A percentile compares a stretch with the other conserved stretches of the same genome.
These are phyloP conservation scores for Dichotomopilus funicola DNA, from an alignment of 2,329 filamentous ascomycete genomes.

Conservation along the genomic window DNA sequence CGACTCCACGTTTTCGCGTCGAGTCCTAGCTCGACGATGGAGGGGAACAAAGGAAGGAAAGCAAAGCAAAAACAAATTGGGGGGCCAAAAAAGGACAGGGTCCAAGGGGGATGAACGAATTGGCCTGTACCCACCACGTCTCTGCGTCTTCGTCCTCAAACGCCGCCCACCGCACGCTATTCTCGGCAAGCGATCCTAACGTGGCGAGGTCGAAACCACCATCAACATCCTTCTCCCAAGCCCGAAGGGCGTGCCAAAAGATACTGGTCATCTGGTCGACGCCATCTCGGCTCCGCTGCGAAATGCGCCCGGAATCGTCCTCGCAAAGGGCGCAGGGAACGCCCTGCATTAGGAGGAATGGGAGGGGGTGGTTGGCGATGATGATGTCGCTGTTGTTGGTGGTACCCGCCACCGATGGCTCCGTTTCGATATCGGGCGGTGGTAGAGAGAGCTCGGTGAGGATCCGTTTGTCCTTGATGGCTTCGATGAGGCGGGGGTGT, in stretches of 20 bases:
- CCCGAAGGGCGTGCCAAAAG: constrained; percentile 89
- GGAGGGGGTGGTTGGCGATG: constrained; percentile 65
- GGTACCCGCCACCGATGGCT: too few relatives aligned
- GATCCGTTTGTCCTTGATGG: constrained; percentile 83
- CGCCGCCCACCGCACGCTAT: constrained; percentile 82
- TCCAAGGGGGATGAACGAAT: neutral
- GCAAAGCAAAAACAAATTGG: neutral
- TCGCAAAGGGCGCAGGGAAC: constrained; percentile 81
- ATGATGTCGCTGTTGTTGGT: constrained; percentile 47
- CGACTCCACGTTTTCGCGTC: too few relatives aligned
- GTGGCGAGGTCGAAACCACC: constrained; percentile 66
- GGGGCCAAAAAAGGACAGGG: too few relatives aligned
- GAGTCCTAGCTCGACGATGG: too few relatives aligned
- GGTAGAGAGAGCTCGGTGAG: constrained; percentile 68
- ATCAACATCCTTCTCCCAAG: constrained; percentile 63
- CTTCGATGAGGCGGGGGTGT: constrained; percentile 80
- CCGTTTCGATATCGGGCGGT: neutral
- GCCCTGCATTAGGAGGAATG: constrained; percentile 75
- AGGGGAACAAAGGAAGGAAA: neutral
- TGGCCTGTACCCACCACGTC: constrained; percentile 45
- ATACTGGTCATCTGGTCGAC: constrained; percentile 80
- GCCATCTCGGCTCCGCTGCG: neutral
- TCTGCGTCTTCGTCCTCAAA: constrained; percentile 71
- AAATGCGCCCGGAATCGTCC: constrained; percentile 61
- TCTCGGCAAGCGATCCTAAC: constrained; percentile 81